Evolutionary conservation across 2,329 filamentous ascomycete genomes (phyloP).

Genomic region (Tolypocladium pustulatum): DNA sequence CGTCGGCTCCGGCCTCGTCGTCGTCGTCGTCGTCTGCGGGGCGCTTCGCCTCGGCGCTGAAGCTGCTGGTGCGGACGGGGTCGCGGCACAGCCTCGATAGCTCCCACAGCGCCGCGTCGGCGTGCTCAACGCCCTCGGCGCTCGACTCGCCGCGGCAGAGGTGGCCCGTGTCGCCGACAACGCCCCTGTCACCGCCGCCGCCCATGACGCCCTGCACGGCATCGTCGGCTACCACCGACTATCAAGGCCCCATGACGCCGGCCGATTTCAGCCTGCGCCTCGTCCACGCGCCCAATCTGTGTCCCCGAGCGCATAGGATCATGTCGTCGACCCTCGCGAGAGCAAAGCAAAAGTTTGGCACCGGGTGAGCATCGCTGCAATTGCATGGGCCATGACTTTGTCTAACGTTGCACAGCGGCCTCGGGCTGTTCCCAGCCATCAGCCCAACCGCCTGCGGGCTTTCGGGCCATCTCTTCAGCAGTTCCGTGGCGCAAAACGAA

Average conservation of each 20-base stretch:
- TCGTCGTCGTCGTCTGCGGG: slow-evolving; percentile 10
- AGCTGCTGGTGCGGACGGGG: slow-evolving; percentile 18
- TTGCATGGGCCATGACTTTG: background rate
- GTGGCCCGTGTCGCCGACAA: slow-evolving; percentile 24
- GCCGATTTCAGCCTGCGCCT: slow-evolving; percentile 38
- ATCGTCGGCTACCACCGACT: slow-evolving; percentile 24
- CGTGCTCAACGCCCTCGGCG: background rate
- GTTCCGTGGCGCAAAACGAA: slow-evolving; percentile 49
- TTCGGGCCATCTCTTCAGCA: slow-evolving; percentile 40
- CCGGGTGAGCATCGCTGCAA: slow-evolving; percentile 21
- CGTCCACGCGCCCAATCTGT: slow-evolving; percentile 35
- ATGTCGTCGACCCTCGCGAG: slow-evolving; percentile 39
- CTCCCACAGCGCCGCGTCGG: slow-evolving; percentile 2
- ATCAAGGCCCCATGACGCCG: slow-evolving; percentile 9
- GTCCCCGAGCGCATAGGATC: slow-evolving; percentile 33
- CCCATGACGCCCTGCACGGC: slow-evolving; percentile 38
- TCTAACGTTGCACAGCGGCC: slow-evolving; percentile 2
- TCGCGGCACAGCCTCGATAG: slow-evolving; percentile 10
- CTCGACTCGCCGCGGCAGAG: background rate
- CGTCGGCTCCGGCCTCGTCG: slow-evolving; percentile 13
- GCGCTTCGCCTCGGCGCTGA: slow-evolving; percentile 21
- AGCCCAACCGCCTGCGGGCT: slow-evolving; percentile 33
- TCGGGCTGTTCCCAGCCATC: slow-evolving; percentile 33
- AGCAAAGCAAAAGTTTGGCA: slow-evolving; percentile 34
- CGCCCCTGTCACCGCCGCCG: slow-evolving; percentile 27